Conservation (phyloP, 768 basidiomycete genomes). For the Tricholoma bakamatsutake region DNA sequence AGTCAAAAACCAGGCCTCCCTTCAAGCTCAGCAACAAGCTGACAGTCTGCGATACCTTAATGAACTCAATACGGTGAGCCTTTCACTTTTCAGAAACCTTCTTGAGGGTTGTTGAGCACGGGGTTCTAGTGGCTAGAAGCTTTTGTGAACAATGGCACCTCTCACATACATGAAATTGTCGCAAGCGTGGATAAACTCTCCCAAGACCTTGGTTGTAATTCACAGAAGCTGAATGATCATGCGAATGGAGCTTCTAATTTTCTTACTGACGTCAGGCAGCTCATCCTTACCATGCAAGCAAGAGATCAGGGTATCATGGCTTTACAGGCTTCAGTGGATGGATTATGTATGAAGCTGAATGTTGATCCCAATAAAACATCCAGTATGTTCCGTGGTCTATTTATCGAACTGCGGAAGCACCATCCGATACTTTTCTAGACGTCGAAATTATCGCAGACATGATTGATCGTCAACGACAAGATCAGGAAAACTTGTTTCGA, state of each 20-base stretch:
- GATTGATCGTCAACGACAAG: slow-evolving; percentile 63
- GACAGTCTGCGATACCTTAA: slow-evolving; percentile 77
- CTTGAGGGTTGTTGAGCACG: neutral
- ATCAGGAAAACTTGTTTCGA: slow-evolving; percentile 67
- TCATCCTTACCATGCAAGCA: slow-evolving; percentile 26
- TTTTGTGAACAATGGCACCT: slow-evolving; percentile 73
- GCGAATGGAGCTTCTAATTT: slow-evolving; percentile 18
- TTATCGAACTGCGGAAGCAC: neutral
- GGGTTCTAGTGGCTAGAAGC: slow-evolving; percentile 73
- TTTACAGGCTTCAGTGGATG: slow-evolving; percentile 36
- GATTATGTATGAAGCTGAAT: slow-evolving; percentile 26
- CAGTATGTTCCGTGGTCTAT: slow-evolving; percentile 7
- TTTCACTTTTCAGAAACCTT: neutral
- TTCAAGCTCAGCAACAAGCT: slow-evolving; percentile 58
- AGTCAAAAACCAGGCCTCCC: slow-evolving; percentile 40
- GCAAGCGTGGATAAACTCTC: slow-evolving; percentile 57
- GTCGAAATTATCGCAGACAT: slow-evolving; percentile 39
- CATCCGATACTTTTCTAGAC: neutral
- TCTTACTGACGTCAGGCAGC: slow-evolving; percentile 31
- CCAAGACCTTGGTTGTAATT: slow-evolving; percentile 37
- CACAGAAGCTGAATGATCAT: slow-evolving; percentile 3
- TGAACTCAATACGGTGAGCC: slow-evolving; percentile 62
- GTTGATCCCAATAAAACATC: slow-evolving; percentile 13
- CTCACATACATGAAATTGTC: slow-evolving; percentile 61
- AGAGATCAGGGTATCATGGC: slow-evolving; percentile 30